Conservation (phyloP, 257 asterid species). For the Rehmannia glutinosa region DNA sequence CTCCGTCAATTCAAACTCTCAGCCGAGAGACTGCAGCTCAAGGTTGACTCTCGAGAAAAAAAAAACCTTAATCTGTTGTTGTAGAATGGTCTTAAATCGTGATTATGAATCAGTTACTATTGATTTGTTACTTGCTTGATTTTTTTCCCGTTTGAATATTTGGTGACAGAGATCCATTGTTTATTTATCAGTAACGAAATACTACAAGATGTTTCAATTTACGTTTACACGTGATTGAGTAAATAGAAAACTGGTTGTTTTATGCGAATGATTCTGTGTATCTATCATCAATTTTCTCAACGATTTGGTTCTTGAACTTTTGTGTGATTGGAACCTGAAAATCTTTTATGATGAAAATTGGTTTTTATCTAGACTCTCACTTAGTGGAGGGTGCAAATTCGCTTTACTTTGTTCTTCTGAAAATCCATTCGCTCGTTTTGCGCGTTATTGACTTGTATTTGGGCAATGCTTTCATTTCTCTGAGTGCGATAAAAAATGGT, state of each 20-base stretch:
- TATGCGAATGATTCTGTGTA: no score
- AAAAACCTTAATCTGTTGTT: neutral
- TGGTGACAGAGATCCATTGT: neutral
- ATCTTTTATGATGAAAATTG: no score
- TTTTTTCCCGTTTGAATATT: neutral
- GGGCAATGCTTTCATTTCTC: neutral
- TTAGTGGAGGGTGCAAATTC: neutral
- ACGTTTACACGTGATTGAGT: neutral
- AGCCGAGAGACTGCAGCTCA: slow-evolving; percentile 30
- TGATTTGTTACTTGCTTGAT: neutral
- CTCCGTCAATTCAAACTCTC: slow-evolving; percentile 20
- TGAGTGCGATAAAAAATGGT: neutral
- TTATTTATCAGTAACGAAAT: neutral
- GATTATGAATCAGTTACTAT: neutral
- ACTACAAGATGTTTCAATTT: neutral
- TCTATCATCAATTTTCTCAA: neutral
- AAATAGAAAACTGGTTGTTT: no score
- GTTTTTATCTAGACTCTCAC: no score
- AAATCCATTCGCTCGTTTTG: neutral
- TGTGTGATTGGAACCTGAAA: no score
- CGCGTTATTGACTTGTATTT: neutral
- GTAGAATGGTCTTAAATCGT: neutral
- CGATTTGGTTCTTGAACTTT: neutral
- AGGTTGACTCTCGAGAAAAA: slow-evolving; percentile 31
- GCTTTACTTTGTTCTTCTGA: neutral